Evolutionary conservation across 805 yeast genomes (phyloP), one percentile per base, ranked within the genome.

Genomic region (Dipodascus albidus): DNA sequence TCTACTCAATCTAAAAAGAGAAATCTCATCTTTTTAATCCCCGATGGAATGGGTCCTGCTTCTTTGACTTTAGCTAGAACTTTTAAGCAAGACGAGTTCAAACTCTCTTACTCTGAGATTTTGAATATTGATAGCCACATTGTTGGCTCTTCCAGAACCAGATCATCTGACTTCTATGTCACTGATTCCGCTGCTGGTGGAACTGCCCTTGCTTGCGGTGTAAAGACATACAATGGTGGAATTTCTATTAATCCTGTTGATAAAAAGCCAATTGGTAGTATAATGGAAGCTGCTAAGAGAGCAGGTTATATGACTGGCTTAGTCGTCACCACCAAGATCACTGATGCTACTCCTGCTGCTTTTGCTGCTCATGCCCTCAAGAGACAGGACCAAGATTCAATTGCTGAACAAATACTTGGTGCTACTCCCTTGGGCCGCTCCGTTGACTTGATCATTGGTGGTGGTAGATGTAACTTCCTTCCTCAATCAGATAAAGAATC

Each of bases 161-260:
- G 89, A 56, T 85, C 96, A n/a, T 79, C 80, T 23, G 72, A 75
- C 58, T 85, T 95, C 1, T 72, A 85, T 61, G 79, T 90, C 55
- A 90, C 97, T 0, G 97, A 90, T 66, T 86, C 96, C 24, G 97
- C 97, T 8, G 97, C 97, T 1, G 97, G 96, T n/a, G 97, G 96
- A 15, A 88, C 96, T 14, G 96, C 96, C 0, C 90, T 88, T 62
- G 75, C 95, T 0, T 87, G 96, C 67, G 91, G 82, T 3, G 63
- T 81, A 61, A 90, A 90, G 71, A 72, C 89, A 2, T 88, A 87
- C 69, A 90, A 90, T 65, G 93, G 93, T 15, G 96, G 95, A 14
- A 85, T 90, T 65, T 95, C 88, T 17, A 95, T 90, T n/a, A 76
- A 77, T 55, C 80, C 87, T 1, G 69, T n/a, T 11, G 44, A 74